These are phyloP conservation scores for Pezicula radicicola DNA, from an alignment of 2,329 filamentous ascomycete genomes.

Conservation along the genomic window DNA sequence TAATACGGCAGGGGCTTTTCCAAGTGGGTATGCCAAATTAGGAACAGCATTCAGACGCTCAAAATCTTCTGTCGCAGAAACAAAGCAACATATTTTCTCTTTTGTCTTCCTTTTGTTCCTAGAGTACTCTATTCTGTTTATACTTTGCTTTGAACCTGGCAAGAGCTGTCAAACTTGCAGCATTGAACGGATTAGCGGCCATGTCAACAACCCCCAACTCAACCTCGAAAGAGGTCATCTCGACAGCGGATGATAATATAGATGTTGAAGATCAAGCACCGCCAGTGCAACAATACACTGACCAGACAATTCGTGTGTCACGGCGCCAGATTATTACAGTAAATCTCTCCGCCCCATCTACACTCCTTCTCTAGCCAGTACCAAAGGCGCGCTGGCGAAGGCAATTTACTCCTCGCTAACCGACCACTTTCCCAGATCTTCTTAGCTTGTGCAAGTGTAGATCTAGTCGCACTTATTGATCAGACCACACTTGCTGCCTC, in stretches of 20 bases:
- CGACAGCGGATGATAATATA: not conserved
- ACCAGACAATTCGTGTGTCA: not conserved
- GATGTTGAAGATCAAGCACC: not conserved
- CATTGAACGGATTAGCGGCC: not conserved
- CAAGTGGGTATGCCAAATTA: not conserved
- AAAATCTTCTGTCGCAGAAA: not conserved
- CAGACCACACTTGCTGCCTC: conserved; percentile 54
- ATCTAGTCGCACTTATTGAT: conserved; percentile 53
- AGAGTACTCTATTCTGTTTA: not conserved
- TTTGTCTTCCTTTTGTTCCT: not conserved
- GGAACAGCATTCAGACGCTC: not conserved
- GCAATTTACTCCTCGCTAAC: not conserved
- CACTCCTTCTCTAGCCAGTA: not conserved
- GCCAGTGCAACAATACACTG: not conserved
- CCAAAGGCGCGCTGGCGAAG: not conserved
- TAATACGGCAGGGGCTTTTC: not conserved
- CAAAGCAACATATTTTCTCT: not conserved
- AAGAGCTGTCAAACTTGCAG: not conserved
- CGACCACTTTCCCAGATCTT: conserved; percentile 43
- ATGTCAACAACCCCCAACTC: not conserved
- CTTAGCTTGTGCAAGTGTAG: conserved; percentile 51
- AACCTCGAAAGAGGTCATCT: not conserved
- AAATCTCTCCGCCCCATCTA: not conserved
- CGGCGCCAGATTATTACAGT: not conserved
- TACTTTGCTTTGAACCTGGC: not conserved